phyloP scores from a whole-genome alignment of 2,329 filamentous ascomycete species.

The Cordyceps tenuipes region DNA sequence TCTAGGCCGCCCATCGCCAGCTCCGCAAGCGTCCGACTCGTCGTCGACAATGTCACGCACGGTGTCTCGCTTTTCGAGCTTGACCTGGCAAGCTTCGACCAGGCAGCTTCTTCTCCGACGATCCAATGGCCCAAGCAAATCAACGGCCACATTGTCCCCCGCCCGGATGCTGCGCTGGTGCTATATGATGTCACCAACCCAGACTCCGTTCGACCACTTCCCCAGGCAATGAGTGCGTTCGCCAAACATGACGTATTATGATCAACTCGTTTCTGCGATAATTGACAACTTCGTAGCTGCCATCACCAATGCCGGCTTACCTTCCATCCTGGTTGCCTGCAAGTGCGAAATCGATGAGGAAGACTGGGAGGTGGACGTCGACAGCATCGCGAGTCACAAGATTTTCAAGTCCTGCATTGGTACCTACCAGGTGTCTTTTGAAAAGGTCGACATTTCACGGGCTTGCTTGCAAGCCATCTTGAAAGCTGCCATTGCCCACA shows the following conservation, averaged over 20 bases:
- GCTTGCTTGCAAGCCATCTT: constrained; percentile 70
- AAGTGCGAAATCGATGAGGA: constrained; percentile 77
- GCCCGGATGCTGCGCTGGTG: constrained; percentile 73
- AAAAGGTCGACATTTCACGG: constrained; percentile 63
- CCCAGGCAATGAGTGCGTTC: constrained; percentile 68
- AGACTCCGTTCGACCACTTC: constrained; percentile 65
- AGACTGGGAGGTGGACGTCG: constrained; percentile 62
- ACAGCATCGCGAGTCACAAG: constrained; percentile 51
- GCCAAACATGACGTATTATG: constrained; percentile 8
- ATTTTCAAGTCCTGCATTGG: constrained; percentile 62
- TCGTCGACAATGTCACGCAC: constrained; percentile 49
- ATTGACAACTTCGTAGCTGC: constrained; percentile 46
- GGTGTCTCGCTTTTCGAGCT: constrained; percentile 57
- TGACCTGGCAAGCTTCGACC: constrained; percentile 56
- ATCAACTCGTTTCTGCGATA: constrained; percentile 1
- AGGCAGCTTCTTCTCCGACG: constrained; percentile 42
- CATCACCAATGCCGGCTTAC: constrained; percentile 62
- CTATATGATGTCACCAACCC: constrained; percentile 81
- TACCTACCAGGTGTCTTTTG: constrained; percentile 64
- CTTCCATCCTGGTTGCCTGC: constrained; percentile 74
- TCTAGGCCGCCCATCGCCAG: constrained; percentile 43
- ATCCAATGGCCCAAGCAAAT: constrained; percentile 61
- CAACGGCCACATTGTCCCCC: constrained; percentile 62
- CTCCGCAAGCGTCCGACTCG: constrained; percentile 47
- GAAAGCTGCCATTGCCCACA: constrained; percentile 57